phyloP scores from a whole-genome alignment of 2,329 filamentous ascomycete species.

The Cytospora leucostoma region DNA sequence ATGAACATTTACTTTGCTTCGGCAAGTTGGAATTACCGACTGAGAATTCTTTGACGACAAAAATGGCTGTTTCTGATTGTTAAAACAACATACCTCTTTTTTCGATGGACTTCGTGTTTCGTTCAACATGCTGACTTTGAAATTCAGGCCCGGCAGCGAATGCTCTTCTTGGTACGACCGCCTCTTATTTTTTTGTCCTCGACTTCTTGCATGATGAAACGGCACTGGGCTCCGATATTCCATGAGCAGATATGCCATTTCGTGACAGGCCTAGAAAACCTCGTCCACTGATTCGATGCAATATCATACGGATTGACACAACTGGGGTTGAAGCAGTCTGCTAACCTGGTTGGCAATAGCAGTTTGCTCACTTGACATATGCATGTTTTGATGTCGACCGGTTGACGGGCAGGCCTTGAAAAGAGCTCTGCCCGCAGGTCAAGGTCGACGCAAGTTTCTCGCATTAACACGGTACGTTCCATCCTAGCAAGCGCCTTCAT shows the following conservation, averaged over 20 bases:
- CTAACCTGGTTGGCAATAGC: slow-evolving; percentile 13
- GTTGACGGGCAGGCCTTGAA: not conserved
- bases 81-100: not conserved
- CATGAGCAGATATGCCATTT: slow-evolving; percentile 86
- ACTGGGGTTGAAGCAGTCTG: not conserved
- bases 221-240: slow-evolving; percentile 95
- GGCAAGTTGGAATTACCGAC: slow-evolving; percentile 96
- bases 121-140: slow-evolving; percentile 29
- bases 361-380: not conserved
- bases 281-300: slow-evolving; percentile 79
- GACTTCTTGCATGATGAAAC: slow-evolving; percentile 70
- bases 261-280: slow-evolving; percentile 99
- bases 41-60: slow-evolving; percentile 78
- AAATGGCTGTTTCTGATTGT: slow-evolving; percentile 83
- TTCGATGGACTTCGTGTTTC: slow-evolving; percentile 31
- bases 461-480: slow-evolving; percentile 1
- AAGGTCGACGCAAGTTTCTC: not conserved
- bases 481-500: not conserved
- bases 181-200: not conserved
- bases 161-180: slow-evolving; percentile 27
- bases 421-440: not conserved
- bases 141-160: slow-evolving; percentile 17
- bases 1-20: slow-evolving; percentile 70
- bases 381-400: not conserved
- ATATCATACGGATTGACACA: slow-evolving; percentile 12